phyloP scores from a whole-genome alignment of 805 yeast species.

The Starmerella roubikii region DNA sequence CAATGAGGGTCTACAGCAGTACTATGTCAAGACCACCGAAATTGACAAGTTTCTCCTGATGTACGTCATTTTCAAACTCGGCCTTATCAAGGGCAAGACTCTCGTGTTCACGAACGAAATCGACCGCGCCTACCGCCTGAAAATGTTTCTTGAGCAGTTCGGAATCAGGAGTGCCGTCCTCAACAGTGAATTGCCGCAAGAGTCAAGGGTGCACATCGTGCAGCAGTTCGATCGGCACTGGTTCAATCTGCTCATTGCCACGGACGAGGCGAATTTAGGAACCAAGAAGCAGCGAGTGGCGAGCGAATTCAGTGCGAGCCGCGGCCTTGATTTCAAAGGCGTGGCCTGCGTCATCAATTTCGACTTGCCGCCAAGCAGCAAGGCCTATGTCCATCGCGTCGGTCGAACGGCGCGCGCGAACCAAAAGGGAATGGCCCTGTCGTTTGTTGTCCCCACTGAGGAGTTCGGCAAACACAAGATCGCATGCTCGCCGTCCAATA shows the following conservation, averaged over 20 bases:
- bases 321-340: constrained; percentile 93
- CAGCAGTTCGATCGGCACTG: constrained; percentile 89
- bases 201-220: constrained; percentile 86
- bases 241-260: constrained; percentile 78
- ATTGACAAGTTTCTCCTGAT: constrained; percentile 82
- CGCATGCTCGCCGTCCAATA: constrained; percentile 56
- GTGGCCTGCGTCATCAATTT: constrained; percentile 95
- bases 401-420: constrained; percentile 99
- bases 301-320: constrained; percentile 76
- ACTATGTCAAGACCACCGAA: constrained; percentile 73
- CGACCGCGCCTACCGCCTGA: constrained; percentile 88
- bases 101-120: constrained; percentile 82
- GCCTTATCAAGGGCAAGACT: constrained; percentile 80
- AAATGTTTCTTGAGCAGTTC: constrained; percentile 83
- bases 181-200: constrained; percentile 83
- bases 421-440: constrained; percentile 83
- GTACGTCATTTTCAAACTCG: constrained; percentile 81
- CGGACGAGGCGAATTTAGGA: constrained; percentile 66
- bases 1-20: constrained; percentile 50
- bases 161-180: constrained; percentile 80
- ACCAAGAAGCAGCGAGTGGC: constrained; percentile 2
- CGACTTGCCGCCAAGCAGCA: constrained; percentile 81
- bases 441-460: constrained; percentile 73
- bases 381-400: constrained; percentile 80
- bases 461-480: constrained; percentile 83